phyloP scores from a whole-genome alignment of 768 basidiomycete genomes.

The Calocybe indica region DNA sequence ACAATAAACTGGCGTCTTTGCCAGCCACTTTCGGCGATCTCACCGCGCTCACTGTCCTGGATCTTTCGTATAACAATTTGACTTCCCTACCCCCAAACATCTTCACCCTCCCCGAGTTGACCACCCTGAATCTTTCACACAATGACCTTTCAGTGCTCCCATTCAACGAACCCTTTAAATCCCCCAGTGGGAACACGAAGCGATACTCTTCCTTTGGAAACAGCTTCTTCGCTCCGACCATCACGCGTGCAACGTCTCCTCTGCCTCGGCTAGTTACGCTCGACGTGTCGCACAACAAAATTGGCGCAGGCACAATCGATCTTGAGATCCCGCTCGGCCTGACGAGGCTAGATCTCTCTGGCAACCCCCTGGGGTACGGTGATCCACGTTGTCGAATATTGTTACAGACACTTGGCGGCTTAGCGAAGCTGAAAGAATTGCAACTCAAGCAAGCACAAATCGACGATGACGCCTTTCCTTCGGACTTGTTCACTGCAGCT shows the following conservation, averaged over 20 bases:
- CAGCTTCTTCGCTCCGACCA: constrained; percentile 56
- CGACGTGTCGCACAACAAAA: constrained; percentile 62
- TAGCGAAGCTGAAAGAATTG: constrained; percentile 53
- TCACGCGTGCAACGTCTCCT: constrained; percentile 57
- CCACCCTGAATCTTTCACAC: constrained; percentile 64
- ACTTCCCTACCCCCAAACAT: constrained; percentile 55
- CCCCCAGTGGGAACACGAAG: constrained; percentile 8
- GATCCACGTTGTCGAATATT: constrained; percentile 29
- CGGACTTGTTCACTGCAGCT: constrained; percentile 26
- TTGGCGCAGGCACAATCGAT: constrained; percentile 52
- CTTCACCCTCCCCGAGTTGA: constrained; percentile 64
- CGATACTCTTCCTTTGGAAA: constrained; percentile 32
- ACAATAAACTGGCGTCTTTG: constrained; percentile 58
- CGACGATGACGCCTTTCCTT: constrained; percentile 52
- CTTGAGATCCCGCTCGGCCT: constrained; percentile 45
- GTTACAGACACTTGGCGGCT: constrained; percentile 37
- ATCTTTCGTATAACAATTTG: constrained; percentile 71
- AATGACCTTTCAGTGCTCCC: constrained; percentile 59
- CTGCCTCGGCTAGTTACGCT: constrained; percentile 62
- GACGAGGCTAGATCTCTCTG: constrained; percentile 56
- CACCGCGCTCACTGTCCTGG: constrained; percentile 56
- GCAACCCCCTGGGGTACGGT: constrained; percentile 52
- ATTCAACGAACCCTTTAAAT: constrained; percentile 53
- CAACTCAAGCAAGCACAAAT: constrained; percentile 51
- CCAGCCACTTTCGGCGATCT: constrained; percentile 68